Base-by-base conservation (phyloP, 2,329 filamentous ascomycete species). In the Verticillium tricorpus region DNA sequence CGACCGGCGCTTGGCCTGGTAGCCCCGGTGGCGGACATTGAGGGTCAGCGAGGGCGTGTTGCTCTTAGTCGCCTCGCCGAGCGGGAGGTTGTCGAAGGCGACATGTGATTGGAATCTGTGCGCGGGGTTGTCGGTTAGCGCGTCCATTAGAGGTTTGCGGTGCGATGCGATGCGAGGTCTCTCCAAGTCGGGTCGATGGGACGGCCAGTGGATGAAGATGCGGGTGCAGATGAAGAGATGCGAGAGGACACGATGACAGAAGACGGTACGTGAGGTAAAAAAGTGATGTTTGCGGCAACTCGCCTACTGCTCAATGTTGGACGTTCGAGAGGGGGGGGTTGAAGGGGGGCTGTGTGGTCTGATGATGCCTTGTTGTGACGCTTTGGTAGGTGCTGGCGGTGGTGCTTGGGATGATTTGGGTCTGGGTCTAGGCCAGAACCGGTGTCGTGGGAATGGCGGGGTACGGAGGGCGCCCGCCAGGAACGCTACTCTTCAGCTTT, bases 21-120 rank as follows among this genome's bases (percentile, higher is more conserved):
- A 97, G 66, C 93, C 92, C 67, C 89, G 89, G 74, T 97, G 93
- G 71, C 92, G 91, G 67, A 90, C 86, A 69, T 93, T 93, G 63
- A 97, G 80, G 0, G 92, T 96, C 67, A 97, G 85, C 6, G 92
- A 92, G 22, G 82, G 79, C 2, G 82, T 82, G 69, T 86, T 86
- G 69, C 81, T 81, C 68, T 85, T 84, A 14, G 84, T 86, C 7
- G 82, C 77, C 68, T 87, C 85, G 69, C 84, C 84, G 52, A 80
- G 76, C 45, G 81, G 79, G 39, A 87, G 77, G 66, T 86, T 87
- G 75, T 86, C 84, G 69, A 87, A 87, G 40, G 81, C 83, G 63
- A 87, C 84, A 73, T 86, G 85, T 37, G 78, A 77, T 67, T 82
- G 80, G 71, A 86, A 87, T 69, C 85, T 87, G 66, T 72, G 71